Evolutionary conservation across 2,329 filamentous ascomycete species (phyloP).

Genomic region (Xylaria sp.): DNA sequence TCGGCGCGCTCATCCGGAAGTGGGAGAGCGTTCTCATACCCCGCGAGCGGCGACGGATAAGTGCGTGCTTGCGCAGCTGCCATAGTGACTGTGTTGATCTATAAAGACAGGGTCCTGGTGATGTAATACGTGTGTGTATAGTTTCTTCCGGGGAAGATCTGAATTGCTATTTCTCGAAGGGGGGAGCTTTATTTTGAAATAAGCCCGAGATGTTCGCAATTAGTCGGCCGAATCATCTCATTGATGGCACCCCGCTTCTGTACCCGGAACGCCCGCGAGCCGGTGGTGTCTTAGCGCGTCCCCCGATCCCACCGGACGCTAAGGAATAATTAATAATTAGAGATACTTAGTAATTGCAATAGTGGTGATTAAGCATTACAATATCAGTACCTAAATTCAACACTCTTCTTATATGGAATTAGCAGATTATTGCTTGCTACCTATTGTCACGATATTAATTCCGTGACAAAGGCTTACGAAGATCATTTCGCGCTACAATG

Average conservation of each 20-base stretch:
- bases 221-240: conserved; percentile 14
- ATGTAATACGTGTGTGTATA: background rate
- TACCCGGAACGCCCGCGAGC: conserved; percentile 9
- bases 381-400: background rate
- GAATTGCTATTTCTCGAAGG: background rate
- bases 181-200: background rate
- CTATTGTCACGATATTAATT: background rate
- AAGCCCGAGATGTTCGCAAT: conserved; percentile 29
- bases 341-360: conserved; percentile 20
- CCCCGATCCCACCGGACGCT: conserved; percentile 10
- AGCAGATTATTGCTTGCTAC: background rate
- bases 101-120: background rate
- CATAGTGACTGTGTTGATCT: conserved; percentile 13
- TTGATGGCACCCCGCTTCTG: conserved; percentile 8
- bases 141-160: background rate
- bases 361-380: conserved; percentile 3
- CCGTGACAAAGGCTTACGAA: background rate
- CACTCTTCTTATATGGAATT: background rate
- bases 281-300: background rate
- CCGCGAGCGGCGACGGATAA: conserved; percentile 66
- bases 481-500: background rate
- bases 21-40: conserved; percentile 66
- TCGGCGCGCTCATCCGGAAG: conserved; percentile 67
- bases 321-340: background rate
- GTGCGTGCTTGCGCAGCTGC: conserved; percentile 39